phyloP scores from a whole-genome alignment of 2,329 filamentous ascomycete genomes.

The Alternaria brassicae region DNA sequence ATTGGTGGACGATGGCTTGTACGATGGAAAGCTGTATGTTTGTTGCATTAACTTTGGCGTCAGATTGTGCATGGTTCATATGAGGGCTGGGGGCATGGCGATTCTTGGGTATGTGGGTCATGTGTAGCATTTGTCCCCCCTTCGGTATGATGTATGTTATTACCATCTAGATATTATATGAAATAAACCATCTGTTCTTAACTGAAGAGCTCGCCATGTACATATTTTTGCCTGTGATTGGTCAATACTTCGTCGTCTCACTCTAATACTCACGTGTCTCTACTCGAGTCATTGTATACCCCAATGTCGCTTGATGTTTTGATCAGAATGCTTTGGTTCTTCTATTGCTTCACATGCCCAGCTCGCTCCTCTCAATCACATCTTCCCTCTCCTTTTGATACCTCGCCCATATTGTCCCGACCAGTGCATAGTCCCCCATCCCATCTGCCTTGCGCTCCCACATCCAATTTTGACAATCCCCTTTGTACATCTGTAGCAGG shows the following conservation, averaged over 20 bases:
- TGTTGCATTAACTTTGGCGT: slow-evolving; percentile 4
- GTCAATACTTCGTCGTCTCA: neutral
- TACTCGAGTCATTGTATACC: neutral
- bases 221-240: neutral
- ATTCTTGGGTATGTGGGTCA: neutral
- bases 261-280: neutral
- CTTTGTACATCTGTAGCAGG: neutral
- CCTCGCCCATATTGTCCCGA: slow-evolving; percentile 13
- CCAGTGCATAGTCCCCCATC: neutral
- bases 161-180: neutral
- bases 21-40: neutral
- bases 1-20: neutral
- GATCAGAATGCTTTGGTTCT: neutral
- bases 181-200: neutral
- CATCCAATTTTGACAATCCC: slow-evolving; percentile 14
- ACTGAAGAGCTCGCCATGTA: neutral
- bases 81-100: neutral
- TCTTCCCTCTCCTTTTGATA: slow-evolving; percentile 20
- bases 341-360: slow-evolving; percentile 4
- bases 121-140: neutral
- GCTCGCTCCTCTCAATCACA: slow-evolving; percentile 18
- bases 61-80: neutral
- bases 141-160: neutral
- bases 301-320: neutral
- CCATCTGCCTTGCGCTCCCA: slow-evolving; percentile 24